Conservation (phyloP, 257 asterid genomes). For the Ajuga chamaepitys region DNA sequence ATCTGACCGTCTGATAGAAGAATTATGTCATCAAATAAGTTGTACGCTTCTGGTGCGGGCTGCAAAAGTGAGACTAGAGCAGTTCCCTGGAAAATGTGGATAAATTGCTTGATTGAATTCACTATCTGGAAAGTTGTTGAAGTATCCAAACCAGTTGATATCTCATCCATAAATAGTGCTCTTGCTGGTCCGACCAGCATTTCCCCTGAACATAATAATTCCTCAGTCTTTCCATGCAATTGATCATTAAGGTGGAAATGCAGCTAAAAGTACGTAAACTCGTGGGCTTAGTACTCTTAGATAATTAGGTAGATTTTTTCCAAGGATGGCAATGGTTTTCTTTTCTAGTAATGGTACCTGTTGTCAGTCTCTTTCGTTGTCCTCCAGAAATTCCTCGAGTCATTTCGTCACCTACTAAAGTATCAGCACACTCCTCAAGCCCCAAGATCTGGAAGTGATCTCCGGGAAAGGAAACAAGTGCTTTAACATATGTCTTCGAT, state of each 20-base stretch:
- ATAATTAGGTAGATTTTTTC: too few relatives aligned
- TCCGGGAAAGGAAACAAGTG: not conserved
- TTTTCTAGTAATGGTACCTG: constrained; percentile 34
- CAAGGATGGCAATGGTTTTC: too few relatives aligned
- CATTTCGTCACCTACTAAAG: constrained; percentile 80
- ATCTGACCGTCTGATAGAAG: constrained; percentile 73
- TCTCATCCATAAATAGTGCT: constrained; percentile 92
- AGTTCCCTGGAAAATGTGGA: constrained; percentile 81
- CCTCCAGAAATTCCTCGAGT: constrained; percentile 90
- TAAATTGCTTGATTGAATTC: constrained; percentile 63
- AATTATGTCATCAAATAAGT: constrained; percentile 74
- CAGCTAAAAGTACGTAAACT: too few relatives aligned
- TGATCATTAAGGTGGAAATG: too few relatives aligned
- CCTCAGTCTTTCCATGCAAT: not conserved
- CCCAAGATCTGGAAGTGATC: constrained; percentile 55
- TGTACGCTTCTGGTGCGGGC: constrained; percentile 87
- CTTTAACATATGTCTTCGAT: not conserved
- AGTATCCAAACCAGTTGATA: constrained; percentile 89
- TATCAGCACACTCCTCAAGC: constrained; percentile 85
- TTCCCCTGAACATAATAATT: constrained; percentile 45
- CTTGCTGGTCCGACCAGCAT: constrained; percentile 90
- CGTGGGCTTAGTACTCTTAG: too few relatives aligned
- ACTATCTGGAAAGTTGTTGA: constrained; percentile 85
- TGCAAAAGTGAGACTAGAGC: constrained; percentile 78
- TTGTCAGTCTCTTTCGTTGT: constrained; percentile 74